Conservation (phyloP, 371 early-diverging fungal species). For the Apophysomyces elegans region DNA sequence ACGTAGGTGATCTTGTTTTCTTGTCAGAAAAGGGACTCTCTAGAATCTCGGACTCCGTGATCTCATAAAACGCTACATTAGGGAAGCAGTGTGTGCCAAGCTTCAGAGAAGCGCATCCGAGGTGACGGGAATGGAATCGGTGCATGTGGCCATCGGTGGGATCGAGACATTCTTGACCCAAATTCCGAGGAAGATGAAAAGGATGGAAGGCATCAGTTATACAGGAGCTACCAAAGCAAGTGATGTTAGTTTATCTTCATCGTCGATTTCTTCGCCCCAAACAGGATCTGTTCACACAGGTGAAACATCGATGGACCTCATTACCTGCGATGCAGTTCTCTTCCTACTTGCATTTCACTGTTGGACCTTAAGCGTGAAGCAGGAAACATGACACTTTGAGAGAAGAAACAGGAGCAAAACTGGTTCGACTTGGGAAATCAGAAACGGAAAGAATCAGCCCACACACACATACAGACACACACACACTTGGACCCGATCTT, state of each 20-base stretch:
- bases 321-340: constrained; percentile 17
- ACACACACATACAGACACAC: neutral
- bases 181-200: constrained; percentile 22
- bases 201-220: constrained; percentile 31
- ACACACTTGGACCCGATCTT: neutral
- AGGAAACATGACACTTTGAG: neutral
- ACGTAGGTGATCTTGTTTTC: constrained; percentile 4
- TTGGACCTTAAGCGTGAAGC: constrained; percentile 13
- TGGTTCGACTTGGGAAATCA: constrained; percentile 6
- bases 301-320: constrained; percentile 11
- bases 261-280: neutral
- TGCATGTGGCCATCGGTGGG: constrained; percentile 28
- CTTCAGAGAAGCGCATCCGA: constrained; percentile 37
- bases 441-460: constrained; percentile 8
- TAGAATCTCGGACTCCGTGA: constrained; percentile 51
- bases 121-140: constrained; percentile 35
- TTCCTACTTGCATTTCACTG: constrained; percentile 21
- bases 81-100: constrained; percentile 26
- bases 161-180: constrained; percentile 23
- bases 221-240: constrained; percentile 13
- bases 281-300: neutral
- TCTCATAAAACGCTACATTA: constrained; percentile 39
- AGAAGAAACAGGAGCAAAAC: neutral
- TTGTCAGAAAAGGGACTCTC: constrained; percentile 23
- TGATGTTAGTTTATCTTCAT: neutral